Evolutionary conservation across 2,329 filamentous ascomycete genomes (phyloP), one percentile per base, ranked within the genome.

Genomic region (Colletotrichum sojae): DNA sequence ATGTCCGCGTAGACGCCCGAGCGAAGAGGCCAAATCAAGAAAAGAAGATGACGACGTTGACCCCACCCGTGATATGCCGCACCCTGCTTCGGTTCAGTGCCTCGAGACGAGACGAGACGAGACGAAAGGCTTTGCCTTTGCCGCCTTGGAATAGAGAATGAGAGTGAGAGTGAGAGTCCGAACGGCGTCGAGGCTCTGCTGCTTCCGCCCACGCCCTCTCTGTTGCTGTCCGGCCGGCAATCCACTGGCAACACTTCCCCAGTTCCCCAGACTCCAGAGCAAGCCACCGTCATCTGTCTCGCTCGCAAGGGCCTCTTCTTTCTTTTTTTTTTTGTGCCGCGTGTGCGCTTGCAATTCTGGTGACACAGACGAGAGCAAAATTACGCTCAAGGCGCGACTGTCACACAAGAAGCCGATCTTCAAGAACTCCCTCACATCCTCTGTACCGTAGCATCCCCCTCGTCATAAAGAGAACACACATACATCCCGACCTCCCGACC

Each of bases 231-330:
- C 39, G 5, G 22, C 40, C 54, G 60, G 52, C 18, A 63, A 45
- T 56, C 36, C 51, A 27, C 61, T 60, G 66, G 61, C 43, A 51
- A 52, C 48, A 54, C 22, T 65, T 31, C 54, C 49, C 66, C 66
- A 61, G 61, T 65, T 65, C 54, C 66, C 66, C 61, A 54, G 61
- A 46, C 61, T 61, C 66, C 61, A 54, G 61, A 46, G 46, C 55
- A 58, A 59, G 66, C 46, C 43, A 46, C 18, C 65, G 51, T 48
- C 40, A 60, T 54, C 53, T 27, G 48, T 51, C 56, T 43, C 61
- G 39, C 54, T 51, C 43, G 61, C 62, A 59, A 60, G 59, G 61
- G 48, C 40, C 48, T 31, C 27, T 22, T 49, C 22, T 61, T 61
- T 31, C 48, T 31, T 40, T 22, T 20, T 40, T 61, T 61, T 40